Evolutionary conservation across 768 basidiomycete species (phyloP).

Genomic region (Mycena vitilis): DNA sequence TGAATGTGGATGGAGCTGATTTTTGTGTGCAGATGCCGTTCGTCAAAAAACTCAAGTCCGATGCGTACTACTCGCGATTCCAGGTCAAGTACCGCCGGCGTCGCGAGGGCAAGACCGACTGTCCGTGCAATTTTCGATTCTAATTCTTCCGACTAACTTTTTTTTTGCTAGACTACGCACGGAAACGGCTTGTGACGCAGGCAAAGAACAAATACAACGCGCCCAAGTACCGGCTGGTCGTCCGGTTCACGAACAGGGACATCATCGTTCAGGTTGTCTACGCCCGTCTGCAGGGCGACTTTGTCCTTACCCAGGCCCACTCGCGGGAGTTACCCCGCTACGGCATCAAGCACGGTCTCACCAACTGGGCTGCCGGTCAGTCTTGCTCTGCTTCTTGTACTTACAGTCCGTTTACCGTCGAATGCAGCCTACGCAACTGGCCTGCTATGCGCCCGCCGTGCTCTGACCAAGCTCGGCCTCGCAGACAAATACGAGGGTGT

Average conservation of each 20-base stretch:
- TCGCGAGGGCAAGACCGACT: slow-evolving; percentile 99
- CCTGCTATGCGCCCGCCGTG: slow-evolving; percentile 93
- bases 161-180: slow-evolving; percentile 84
- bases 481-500: slow-evolving; percentile 99
- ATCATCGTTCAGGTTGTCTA: slow-evolving; percentile 96
- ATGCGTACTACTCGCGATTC: slow-evolving; percentile 97
- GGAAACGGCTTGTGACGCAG: slow-evolving; percentile 96
- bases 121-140: slow-evolving; percentile 55
- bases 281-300: slow-evolving; percentile 97
- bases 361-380: slow-evolving; percentile 97
- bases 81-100: slow-evolving; percentile 99
- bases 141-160: slow-evolving; percentile 23
- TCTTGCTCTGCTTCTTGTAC: slow-evolving; percentile 16
- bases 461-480: slow-evolving; percentile 93
- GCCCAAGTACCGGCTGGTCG: slow-evolving; percentile 98
- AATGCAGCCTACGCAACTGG: slow-evolving; percentile 93
- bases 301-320: slow-evolving; percentile 87
- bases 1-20: slow-evolving; percentile 47
- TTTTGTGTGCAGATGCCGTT: slow-evolving; percentile 80
- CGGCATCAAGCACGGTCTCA: slow-evolving; percentile 97
- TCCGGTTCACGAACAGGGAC: slow-evolving; percentile 98
- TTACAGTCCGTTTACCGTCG: neutral
- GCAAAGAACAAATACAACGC: slow-evolving; percentile 99
- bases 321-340: slow-evolving; percentile 95
- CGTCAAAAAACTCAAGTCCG: slow-evolving; percentile 96